Percentiles rank a stretch among this genome's conserved stretches.
Evolutionary conservation across 1,284 basidiomycete species (phyloP).

Genomic region (Kwoniella shivajii): DNA sequence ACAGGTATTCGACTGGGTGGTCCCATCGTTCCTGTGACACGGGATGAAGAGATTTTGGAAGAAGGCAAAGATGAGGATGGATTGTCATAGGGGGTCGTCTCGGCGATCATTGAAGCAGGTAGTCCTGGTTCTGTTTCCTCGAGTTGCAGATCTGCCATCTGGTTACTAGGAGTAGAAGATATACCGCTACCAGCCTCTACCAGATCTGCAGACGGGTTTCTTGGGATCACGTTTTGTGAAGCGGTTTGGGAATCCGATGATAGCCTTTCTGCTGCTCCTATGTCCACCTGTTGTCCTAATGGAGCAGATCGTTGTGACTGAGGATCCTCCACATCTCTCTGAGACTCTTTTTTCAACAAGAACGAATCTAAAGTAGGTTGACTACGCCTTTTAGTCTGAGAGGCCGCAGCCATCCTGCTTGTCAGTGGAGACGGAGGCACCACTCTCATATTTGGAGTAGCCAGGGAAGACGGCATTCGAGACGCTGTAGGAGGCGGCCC

Average conservation of each 20-base stretch:
- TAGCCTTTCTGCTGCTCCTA: too few species aligned
- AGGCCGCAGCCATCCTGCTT: slow-evolving; percentile 2
- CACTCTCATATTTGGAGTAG: background rate
- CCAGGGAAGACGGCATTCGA: background rate
- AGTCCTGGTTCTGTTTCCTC: background rate
- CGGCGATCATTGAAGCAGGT: background rate
- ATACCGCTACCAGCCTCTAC: too few species aligned
- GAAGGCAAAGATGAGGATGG: background rate
- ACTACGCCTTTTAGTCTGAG: background rate
- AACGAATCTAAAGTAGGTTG: slow-evolving; percentile 6
- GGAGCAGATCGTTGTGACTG: background rate
- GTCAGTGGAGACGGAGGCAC: background rate
- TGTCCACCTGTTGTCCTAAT: too few species aligned
- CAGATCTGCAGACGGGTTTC: too few species aligned
- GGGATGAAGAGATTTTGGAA: background rate
- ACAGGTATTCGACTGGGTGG: slow-evolving; percentile 19
- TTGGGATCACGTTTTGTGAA: too few species aligned
- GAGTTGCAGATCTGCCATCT: too few species aligned
- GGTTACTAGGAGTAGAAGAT: too few species aligned
- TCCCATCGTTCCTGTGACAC: slow-evolving; percentile 6
- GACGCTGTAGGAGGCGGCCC: background rate
- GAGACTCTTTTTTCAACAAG: background rate
- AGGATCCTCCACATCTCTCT: background rate
- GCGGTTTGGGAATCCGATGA: too few species aligned
- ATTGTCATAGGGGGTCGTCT: background rate